Percentiles rank a stretch among this genome's conserved stretches.
Evolutionary conservation across 2,329 filamentous ascomycete genomes (phyloP).

Genomic region (Aschersonia sp.): DNA sequence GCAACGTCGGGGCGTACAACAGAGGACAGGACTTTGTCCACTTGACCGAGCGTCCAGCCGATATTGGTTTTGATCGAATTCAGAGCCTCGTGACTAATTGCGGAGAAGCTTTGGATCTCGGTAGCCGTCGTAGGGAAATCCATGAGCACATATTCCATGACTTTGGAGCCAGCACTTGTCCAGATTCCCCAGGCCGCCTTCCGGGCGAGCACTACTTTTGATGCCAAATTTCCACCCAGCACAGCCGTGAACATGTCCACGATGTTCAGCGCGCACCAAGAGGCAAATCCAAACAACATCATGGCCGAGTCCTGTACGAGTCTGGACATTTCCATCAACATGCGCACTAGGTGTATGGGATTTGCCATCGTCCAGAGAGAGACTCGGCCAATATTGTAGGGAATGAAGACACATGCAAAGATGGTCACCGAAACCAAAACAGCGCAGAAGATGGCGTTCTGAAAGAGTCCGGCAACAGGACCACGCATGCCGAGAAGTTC

Average conservation of each 20-base stretch:
- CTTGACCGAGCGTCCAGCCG: constrained; percentile 20
- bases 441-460: constrained; percentile 89
- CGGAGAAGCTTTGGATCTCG: constrained; percentile 65
- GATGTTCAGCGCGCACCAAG: constrained; percentile 25
- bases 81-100: constrained; percentile 59
- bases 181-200: constrained; percentile 28
- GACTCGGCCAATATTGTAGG: constrained; percentile 82
- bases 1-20: constrained; percentile 28
- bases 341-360: constrained; percentile 59
- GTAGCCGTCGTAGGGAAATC: constrained; percentile 37
- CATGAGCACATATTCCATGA: constrained; percentile 33
- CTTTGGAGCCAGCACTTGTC: constrained; percentile 27
- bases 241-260: constrained; percentile 21
- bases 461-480: constrained; percentile 74
- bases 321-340: constrained; percentile 62
- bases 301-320: constrained; percentile 63
- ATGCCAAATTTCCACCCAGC: constrained; percentile 15
- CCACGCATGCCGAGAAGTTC: constrained; percentile 95
- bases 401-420: constrained; percentile 72
- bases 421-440: constrained; percentile 82
- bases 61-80: constrained; percentile 43
- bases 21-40: constrained; percentile 24
- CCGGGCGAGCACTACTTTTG: constrained; percentile 16
- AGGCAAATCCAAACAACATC: constrained; percentile 44
- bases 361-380: constrained; percentile 68